A percentile compares a stretch with the other conserved stretches of the same genome.
phyloP scores from a whole-genome alignment of 805 yeast genomes.

The Candida multigemmis region DNA sequence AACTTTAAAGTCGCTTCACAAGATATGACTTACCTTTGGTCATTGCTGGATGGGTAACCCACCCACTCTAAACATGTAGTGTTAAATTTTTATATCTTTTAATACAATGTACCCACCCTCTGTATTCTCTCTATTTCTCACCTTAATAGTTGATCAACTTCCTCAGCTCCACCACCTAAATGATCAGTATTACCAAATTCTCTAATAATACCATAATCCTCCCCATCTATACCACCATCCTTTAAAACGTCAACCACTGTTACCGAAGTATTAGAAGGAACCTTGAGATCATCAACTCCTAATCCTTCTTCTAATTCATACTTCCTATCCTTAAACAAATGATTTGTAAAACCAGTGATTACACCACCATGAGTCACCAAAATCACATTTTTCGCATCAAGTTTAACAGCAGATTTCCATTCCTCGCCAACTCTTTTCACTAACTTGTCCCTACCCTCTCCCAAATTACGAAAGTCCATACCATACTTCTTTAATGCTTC shows the following conservation, averaged over 20 bases:
- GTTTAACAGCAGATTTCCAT: constrained; percentile 30
- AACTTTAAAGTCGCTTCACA: no score
- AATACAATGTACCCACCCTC: no score
- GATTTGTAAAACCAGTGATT: constrained; percentile 49
- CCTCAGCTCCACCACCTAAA: constrained; percentile 47
- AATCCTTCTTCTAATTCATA: constrained; percentile 31
- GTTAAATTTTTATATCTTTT: no score
- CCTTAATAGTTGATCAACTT: constrained; percentile 38
- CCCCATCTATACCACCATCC: constrained; percentile 14
- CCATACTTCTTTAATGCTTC: constrained; percentile 64
- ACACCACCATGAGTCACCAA: constrained; percentile 80
- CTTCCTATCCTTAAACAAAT: constrained; percentile 32
- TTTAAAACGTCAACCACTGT: constrained; percentile 53
- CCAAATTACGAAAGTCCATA: constrained; percentile 49
- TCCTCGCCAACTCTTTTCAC: constrained; percentile 38
- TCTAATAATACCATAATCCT: constrained; percentile 36
- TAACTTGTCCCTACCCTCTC: constrained; percentile 47
- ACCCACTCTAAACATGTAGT: no score
- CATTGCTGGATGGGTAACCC: no score
- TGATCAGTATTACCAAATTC: constrained; percentile 62
- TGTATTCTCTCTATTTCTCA: constrained; percentile 11
- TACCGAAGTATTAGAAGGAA: constrained; percentile 71
- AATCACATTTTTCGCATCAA: constrained; percentile 39
- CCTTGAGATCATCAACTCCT: constrained; percentile 32
- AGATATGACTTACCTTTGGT: no score